Conservation (phyloP, 208 protist species). For the Acanthamoeba royreba region DNA sequence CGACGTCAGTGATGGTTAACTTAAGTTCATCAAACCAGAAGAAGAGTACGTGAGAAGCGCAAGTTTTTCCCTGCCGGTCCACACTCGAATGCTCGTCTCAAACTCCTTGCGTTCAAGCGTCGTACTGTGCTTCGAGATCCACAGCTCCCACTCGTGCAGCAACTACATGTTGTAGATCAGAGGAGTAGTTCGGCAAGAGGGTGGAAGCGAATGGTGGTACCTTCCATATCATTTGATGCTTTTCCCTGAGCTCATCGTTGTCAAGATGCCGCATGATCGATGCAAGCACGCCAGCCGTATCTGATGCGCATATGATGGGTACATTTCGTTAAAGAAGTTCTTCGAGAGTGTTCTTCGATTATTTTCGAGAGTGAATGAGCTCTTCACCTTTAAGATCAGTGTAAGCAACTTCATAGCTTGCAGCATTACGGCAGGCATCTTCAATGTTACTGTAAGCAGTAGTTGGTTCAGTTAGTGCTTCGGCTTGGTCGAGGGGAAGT, state of each 20-base stretch:
- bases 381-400: conserved; percentile 42
- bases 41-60: not conserved
- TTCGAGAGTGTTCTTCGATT: too few relatives aligned
- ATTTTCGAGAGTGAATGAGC: too few relatives aligned
- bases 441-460: conserved; percentile 70
- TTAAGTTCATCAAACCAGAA: too few relatives aligned
- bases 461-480: too few relatives aligned
- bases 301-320: too few relatives aligned
- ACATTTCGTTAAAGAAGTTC: too few relatives aligned
- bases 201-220: too few relatives aligned
- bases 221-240: not conserved
- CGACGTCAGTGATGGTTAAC: not conserved
- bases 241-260: not conserved
- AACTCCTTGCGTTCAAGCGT: not conserved
- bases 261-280: not conserved
- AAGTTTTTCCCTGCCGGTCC: not conserved
- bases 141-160: not conserved
- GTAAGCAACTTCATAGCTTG: conserved; percentile 10
- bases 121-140: not conserved
- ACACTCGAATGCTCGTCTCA: not conserved
- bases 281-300: not conserved
- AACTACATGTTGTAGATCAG: not conserved
- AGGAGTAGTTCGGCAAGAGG: too few relatives aligned
- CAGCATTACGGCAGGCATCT: conserved; percentile 47
- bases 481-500: not conserved